Evolutionary conservation across 225 moss, liverwort and hornwort genomes (phyloP).

Genomic region (Pleurozium schreberi): DNA sequence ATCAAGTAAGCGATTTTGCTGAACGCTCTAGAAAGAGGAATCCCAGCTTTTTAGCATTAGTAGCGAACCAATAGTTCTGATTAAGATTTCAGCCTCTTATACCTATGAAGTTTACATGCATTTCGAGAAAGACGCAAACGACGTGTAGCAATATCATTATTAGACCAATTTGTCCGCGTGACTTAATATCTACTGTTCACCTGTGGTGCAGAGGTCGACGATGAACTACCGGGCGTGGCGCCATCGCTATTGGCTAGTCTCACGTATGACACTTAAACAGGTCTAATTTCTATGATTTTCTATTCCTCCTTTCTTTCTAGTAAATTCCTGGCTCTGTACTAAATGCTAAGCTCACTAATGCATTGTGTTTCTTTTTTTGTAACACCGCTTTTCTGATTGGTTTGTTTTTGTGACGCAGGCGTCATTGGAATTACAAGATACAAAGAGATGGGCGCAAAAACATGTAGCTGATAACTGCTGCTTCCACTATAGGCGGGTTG

Average conservation of each 20-base stretch:
- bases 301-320: background rate
- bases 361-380: background rate
- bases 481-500: slow-evolving; percentile 92
- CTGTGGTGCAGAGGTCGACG: slow-evolving; percentile 66
- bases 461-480: slow-evolving; percentile 96
- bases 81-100: too few species aligned
- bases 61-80: background rate
- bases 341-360: background rate
- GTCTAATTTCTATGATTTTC: slow-evolving; percentile 20
- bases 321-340: background rate
- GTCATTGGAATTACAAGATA: slow-evolving; percentile 65
- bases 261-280: slow-evolving; percentile 82
- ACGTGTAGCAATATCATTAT: background rate
- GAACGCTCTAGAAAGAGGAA: background rate
- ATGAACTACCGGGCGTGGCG: slow-evolving; percentile 99
- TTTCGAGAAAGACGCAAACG: background rate
- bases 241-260: slow-evolving; percentile 96
- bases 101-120: too few species aligned
- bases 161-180: background rate
- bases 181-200: background rate
- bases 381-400: background rate
- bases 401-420: slow-evolving; percentile 34
- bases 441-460: slow-evolving; percentile 75
- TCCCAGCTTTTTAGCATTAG: background rate
- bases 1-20: background rate